These are phyloP conservation scores for Trebouxia sp. DNA, from an alignment of 139 green algal genomes.

Conservation along the genomic window DNA sequence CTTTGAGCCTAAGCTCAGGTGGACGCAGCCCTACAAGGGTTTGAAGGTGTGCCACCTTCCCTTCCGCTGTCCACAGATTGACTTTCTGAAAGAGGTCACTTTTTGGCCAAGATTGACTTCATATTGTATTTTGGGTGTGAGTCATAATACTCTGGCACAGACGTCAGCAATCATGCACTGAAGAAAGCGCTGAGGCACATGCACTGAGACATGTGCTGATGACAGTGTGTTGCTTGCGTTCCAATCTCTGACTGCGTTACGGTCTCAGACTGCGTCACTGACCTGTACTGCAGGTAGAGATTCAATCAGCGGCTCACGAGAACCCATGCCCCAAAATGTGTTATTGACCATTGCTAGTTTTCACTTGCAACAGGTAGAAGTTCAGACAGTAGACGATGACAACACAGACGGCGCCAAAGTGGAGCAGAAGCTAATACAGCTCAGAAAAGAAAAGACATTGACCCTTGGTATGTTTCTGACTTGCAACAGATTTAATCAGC, in stretches of 20 bases:
- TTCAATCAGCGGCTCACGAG: slow-evolving; percentile 29
- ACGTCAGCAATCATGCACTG: background rate
- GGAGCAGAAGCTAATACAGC: no score
- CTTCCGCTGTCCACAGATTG: background rate
- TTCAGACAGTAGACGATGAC: no score
- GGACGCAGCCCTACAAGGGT: slow-evolving; percentile 65
- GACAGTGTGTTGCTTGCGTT: no score
- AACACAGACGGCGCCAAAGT: no score
- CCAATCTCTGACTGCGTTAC: background rate
- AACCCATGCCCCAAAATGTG: no score
- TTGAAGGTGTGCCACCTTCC: slow-evolving; percentile 46
- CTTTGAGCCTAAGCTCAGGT: slow-evolving; percentile 50
- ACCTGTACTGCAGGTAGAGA: background rate
- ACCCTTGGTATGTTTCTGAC: no score
- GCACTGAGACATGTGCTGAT: no score
- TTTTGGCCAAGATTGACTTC: background rate
- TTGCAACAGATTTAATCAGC: no score
- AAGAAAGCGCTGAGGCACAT: background rate
- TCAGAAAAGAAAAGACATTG: no score
- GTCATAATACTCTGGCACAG: background rate
- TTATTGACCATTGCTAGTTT: no score
- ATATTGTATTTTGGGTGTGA: background rate
- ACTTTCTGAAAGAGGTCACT: background rate
- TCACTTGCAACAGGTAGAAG: no score
- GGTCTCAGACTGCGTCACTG: background rate